Percentiles rank a stretch among this genome's conserved stretches.
Evolutionary conservation across 768 basidiomycete species (phyloP).

Genomic region (Mycena epipterygia): DNA sequence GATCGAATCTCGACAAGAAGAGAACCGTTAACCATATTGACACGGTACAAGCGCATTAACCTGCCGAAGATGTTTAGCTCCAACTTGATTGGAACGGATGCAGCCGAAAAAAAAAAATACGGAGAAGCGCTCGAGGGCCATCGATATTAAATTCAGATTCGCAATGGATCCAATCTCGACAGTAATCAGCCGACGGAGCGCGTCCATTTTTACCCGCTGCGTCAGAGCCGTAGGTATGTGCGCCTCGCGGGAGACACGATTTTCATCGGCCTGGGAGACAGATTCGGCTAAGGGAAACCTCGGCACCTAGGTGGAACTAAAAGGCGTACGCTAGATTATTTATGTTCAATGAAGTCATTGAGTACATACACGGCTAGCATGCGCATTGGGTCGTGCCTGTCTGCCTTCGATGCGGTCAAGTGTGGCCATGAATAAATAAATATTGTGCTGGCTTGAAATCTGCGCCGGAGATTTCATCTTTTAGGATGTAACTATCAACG

Average conservation of each 20-base stretch:
- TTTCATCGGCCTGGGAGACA: not conserved
- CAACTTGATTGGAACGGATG: too few species aligned
- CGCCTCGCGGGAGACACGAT: not conserved
- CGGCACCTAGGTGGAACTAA: not conserved
- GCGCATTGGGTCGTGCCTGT: not conserved
- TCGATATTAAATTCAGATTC: not conserved
- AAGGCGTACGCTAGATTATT: not conserved
- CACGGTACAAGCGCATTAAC: too few species aligned
- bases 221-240: not conserved
- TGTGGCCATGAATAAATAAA: not conserved
- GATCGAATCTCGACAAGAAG: too few species aligned
- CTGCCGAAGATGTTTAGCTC: too few species aligned
- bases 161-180: not conserved
- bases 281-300: not conserved
- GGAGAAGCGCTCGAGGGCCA: too few species aligned
- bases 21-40: too few species aligned
- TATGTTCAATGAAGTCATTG: not conserved
- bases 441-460: not conserved
- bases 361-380: not conserved
- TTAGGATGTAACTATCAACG: not conserved
- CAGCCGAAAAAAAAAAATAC: not conserved
- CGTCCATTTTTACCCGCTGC: not conserved
- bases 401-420: not conserved
- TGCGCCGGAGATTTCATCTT: not conserved
- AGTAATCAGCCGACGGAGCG: not conserved